Base-by-base conservation (phyloP, 106 monocot genomes). In the Apostasia ramifera region DNA sequence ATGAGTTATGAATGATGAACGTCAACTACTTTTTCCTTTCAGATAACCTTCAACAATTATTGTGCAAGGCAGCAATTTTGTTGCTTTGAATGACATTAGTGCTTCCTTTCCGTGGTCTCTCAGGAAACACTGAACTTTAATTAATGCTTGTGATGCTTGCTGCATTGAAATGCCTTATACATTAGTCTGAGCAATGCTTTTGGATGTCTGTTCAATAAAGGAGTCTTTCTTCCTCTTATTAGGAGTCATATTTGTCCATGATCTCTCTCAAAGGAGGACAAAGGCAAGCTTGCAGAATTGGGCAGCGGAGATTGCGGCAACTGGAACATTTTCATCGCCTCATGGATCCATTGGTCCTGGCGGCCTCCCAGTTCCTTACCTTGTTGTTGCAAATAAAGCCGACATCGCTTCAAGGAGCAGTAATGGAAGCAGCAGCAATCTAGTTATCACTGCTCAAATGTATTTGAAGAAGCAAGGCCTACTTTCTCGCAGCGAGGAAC, bases 161-260 rank as follows among this genome's bases (percentile, higher is more conserved):
- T 26, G 26, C 26, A 26, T 26, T 26, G 26, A 26, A 26, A 26
- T 26, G 26, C 26, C 26, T 26, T 26, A 26, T 26, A 26, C 26
- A 26, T 26, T 26, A 26, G 26, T 26, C 26, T 26, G 26, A 26
- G 26, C 26, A 26, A 26, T 26, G 26, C 26, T 26, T 26, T 26
- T 26, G 26, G 26, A 26, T 26, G 26, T 26, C 26, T 26, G 26
- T 26, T 26, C 26, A 26, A 26, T 61, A 3, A 41, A 43, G 61
- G 9, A 10, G 9, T 42, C 42, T n/a, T 61, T 61, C 10, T 3
- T 43, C 26, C 26, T 26, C 26, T 66, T 57, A 56, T 1, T 55
- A 94, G 94, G 94, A 53, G 94, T 94, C 57, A 90, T 94, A 76
- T 94, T 94, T 70, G 78, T 94, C 56, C 90, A 94, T 55, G 94